Conservation (phyloP, 345 rosid genomes). For the Aquilaria yunnanensis region DNA sequence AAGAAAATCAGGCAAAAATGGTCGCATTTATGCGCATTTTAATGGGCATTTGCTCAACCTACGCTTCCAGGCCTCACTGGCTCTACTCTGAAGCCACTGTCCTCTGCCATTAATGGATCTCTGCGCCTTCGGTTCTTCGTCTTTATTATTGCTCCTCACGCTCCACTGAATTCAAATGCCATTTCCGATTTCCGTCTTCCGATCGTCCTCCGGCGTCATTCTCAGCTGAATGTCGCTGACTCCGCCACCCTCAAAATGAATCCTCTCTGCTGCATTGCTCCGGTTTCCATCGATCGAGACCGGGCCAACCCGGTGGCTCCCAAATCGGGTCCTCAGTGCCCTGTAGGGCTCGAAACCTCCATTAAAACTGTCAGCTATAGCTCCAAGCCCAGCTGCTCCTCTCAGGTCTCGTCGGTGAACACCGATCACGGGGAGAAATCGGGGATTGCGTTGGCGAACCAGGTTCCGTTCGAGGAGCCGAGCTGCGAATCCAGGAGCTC, state of each 20-base stretch:
- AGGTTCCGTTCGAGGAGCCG: constrained; percentile 10
- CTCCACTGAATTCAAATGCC: constrained; percentile 26
- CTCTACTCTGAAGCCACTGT: constrained; percentile 41
- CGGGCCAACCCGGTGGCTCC: constrained; percentile 52
- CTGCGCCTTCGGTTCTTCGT: constrained; percentile 26
- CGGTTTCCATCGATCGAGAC: constrained; percentile 92
- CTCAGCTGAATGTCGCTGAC: neutral
- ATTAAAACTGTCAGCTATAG: constrained; percentile 25
- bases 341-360: constrained; percentile 31
- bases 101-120: constrained; percentile 54
- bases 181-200: constrained; percentile 22
- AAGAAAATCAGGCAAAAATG: neutral
- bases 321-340: constrained; percentile 46
- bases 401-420: constrained; percentile 61
- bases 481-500: constrained; percentile 27
- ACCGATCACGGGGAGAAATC: constrained; percentile 25
- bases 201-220: constrained; percentile 1
- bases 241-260: constrained; percentile 39
- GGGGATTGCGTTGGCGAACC: constrained; percentile 21
- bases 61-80: constrained; percentile 28
- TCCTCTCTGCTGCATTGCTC: constrained; percentile 99
- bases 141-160: constrained; percentile 27
- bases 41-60: constrained; percentile 16
- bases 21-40: neutral
- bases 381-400: constrained; percentile 48